phyloP scores from a whole-genome alignment of 352 stramenopile species.

The Globisporangium canariense region DNA sequence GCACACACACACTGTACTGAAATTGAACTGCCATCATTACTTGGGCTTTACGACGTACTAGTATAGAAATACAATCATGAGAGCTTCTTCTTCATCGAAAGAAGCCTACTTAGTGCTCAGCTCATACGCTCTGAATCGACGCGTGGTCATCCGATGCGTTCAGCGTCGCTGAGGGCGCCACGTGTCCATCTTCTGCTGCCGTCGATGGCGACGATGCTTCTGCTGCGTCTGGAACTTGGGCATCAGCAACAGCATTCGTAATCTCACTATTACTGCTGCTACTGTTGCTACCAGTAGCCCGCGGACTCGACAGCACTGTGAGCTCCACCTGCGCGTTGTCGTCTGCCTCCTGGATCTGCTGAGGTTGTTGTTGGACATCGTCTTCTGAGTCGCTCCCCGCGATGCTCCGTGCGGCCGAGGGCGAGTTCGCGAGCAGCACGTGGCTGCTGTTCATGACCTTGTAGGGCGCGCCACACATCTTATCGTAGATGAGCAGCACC shows the following conservation, averaged over 20 bases:
- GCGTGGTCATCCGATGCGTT: background rate
- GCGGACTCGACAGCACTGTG: constrained; percentile 11
- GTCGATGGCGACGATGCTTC: background rate
- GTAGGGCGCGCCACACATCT: constrained; percentile 69
- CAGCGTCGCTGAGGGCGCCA: background rate
- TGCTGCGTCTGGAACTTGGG: no score
- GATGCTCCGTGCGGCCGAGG: constrained; percentile 33
- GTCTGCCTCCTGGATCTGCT: background rate
- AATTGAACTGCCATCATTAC: no score
- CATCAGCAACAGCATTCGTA: background rate
- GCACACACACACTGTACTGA: no score
- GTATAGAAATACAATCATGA: background rate
- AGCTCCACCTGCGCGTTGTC: constrained; percentile 15
- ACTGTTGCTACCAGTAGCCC: background rate
- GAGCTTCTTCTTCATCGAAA: background rate
- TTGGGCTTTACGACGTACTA: background rate
- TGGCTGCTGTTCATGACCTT: constrained; percentile 82
- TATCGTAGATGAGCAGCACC: constrained; percentile 63
- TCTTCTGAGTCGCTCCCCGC: constrained; percentile 34
- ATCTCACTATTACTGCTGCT: background rate
- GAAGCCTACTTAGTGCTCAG: no score
- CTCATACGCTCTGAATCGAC: constrained; percentile 4
- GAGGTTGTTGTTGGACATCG: constrained; percentile 15
- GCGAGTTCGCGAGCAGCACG: constrained; percentile 54
- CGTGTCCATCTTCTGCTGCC: background rate